Evolutionary conservation across 2,329 filamentous ascomycete genomes (phyloP), one percentile per base, ranked within the genome.

Genomic region (Pseudocercospora macadamiae): DNA sequence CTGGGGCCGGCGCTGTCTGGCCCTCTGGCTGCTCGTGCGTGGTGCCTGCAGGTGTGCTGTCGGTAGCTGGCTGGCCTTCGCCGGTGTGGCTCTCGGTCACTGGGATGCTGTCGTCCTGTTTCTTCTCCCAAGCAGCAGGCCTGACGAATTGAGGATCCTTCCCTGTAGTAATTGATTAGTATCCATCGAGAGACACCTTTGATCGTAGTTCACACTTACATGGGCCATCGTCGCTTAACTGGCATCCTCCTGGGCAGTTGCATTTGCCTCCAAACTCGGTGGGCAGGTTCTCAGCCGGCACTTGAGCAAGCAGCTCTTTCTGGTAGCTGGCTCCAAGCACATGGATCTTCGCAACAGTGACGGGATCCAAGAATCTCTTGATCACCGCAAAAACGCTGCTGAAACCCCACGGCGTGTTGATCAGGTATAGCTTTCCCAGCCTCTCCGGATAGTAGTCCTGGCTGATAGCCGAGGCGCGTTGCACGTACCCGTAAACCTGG

Each of bases 401-500:
- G 83, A 97, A 97, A 23, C 93, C 93, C 93, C 93, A 97, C 18
- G 92, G 92, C 2, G 93, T 91, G 79, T 99, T 99, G 86, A 99
- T 97, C 70, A 99, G 81, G 83, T 96, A 99, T 74, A 99, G 84
- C 79, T 92, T 93, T 72, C 95, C 95, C 60, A 99, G 83, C 60
- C 95, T 90, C 83, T 99, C 95, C 6, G 95, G 95, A 80, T 99
- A 99, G 86, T 97, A 96, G 85, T 97, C 96, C 80, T 97, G 95
- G 65, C 91, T 96, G 79, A 99, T 90, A 75, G 81, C 87, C 30
- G 91, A 95, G 45, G 91, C 92, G 74, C 89, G 85, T 71, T 86
- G 86, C 68, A 99, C 85, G 80, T 97, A 97, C 55, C 86, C 84
- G 81, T 96, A 96, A 59, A 97, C 93, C 62, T 89, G 89, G 63